Evolutionary conservation across 2,329 filamentous ascomycete genomes (phyloP), one percentile per base, ranked within the genome.

Genomic region (Talaromyces sp.): DNA sequence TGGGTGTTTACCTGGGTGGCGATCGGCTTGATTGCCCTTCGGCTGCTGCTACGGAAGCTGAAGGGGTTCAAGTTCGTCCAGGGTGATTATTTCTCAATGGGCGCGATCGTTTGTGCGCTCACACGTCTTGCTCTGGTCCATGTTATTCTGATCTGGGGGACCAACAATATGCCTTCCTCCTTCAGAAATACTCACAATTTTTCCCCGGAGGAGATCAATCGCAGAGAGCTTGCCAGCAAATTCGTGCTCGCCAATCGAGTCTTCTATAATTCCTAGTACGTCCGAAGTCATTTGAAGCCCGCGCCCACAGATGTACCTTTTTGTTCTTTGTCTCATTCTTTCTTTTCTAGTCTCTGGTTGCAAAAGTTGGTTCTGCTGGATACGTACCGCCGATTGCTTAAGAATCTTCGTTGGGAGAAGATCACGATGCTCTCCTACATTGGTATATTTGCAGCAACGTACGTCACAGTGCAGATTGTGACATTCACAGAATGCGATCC

Each of bases 61-160:
- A 57, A 43, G 40, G 40, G 51, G 27, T 42, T 47, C 13, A n/a
- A 42, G 24, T 57, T 51, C 39, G 35, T 46, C 16, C 22, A 42
- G 11, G 55, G 55, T 4, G 55, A 57, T 49, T 55, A 55, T 51
- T 36, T 55, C 11, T 14, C 55, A 27, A 52, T 57, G 41, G 55
- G 51, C 2, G 55, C 55, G 3, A 51, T 57, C 14, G 37, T 57
- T 27, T 57, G 55, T 46, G 55, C 49, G 0, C 27, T 57, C 17
- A 35, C 51, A 45, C 62, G 59, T 32, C 51, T 52, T 36, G 27
- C 43, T 41, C 41, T 73, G 14, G 66, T 72, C 24, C 66, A 72
- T 45, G 66, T 74, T 16, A 69, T 72, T 41, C 51, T 73, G 36
- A 63, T 67, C 30, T 73, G 71, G 70, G 70, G 70, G 30, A 74